Evolutionary conservation across 2,329 filamentous ascomycete genomes (phyloP).

Genomic region (Thermothelomyces thermophilus): DNA sequence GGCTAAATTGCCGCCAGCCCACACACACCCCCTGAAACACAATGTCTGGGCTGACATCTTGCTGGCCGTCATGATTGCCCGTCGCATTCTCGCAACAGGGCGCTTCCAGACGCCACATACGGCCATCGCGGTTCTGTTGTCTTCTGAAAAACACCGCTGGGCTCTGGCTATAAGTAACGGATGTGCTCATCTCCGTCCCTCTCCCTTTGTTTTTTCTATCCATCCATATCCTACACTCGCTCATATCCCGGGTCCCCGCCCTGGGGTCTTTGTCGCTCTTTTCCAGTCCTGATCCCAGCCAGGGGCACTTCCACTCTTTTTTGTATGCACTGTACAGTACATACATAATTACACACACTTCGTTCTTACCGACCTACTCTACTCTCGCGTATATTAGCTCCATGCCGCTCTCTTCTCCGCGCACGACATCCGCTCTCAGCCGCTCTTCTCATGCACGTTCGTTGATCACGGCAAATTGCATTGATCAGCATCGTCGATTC

Average conservation of each 20-base stretch:
- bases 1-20: conserved; percentile 1
- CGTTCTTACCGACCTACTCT: too few relatives aligned
- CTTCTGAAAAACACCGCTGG: too few relatives aligned
- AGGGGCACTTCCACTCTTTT: conserved; percentile 4
- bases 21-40: conserved; percentile 1
- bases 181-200: too few relatives aligned
- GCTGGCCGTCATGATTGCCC: too few relatives aligned
- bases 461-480: not conserved
- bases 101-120: too few relatives aligned
- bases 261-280: not conserved
- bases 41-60: not conserved
- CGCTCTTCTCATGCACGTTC: not conserved
- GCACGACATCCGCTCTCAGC: not conserved
- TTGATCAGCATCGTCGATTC: too few relatives aligned
- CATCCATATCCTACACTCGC: conserved; percentile 2
- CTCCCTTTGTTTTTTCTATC: not conserved
- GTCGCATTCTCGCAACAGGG: too few relatives aligned
- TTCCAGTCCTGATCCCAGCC: not conserved
- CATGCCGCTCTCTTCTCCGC: too few relatives aligned
- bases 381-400: too few relatives aligned
- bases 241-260: not conserved
- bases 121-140: too few relatives aligned
- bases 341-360: not conserved
- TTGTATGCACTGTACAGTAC: too few relatives aligned
- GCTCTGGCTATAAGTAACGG: too few relatives aligned